Evolutionary conservation across 2,329 filamentous ascomycete species (phyloP).

Genomic region (Colletotrichum simmondsii): DNA sequence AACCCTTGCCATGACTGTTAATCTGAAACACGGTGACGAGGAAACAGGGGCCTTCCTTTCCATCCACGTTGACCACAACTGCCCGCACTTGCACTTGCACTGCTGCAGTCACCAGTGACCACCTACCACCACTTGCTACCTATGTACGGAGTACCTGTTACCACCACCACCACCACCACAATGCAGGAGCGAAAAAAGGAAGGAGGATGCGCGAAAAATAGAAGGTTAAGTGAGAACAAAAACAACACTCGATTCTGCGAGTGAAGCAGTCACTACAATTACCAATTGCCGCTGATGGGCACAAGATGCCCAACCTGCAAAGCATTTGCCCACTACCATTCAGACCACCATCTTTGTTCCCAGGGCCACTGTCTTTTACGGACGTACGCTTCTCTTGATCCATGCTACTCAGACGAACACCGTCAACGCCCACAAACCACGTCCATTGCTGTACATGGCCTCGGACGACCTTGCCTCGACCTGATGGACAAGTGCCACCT

Average conservation of each 20-base stretch:
- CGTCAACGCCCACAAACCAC: background rate
- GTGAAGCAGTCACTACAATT: background rate
- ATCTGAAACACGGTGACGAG: constrained; percentile 29
- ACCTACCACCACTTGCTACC: background rate
- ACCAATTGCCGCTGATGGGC: background rate
- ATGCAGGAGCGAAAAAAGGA: background rate
- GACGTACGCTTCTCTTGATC: constrained; percentile 3
- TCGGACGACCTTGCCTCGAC: background rate
- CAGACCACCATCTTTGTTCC: background rate
- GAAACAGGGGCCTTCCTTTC: constrained; percentile 2
- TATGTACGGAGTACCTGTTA: background rate
- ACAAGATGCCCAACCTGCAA: background rate
- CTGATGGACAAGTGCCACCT: background rate
- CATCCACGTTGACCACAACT: background rate
- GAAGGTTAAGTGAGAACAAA: background rate
- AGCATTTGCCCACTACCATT: background rate
- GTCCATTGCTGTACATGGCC: background rate
- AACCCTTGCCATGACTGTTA: background rate
- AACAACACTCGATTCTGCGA: background rate
- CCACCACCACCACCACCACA: background rate
- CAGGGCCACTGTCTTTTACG: constrained; percentile 3
- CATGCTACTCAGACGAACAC: background rate
- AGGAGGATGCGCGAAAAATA: background rate
- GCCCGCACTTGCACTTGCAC: too few relatives aligned
- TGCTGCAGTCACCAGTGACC: background rate